Evolutionary conservation across 2,329 filamentous ascomycete genomes (phyloP).

Genomic region (Orbilia brochopaga): DNA sequence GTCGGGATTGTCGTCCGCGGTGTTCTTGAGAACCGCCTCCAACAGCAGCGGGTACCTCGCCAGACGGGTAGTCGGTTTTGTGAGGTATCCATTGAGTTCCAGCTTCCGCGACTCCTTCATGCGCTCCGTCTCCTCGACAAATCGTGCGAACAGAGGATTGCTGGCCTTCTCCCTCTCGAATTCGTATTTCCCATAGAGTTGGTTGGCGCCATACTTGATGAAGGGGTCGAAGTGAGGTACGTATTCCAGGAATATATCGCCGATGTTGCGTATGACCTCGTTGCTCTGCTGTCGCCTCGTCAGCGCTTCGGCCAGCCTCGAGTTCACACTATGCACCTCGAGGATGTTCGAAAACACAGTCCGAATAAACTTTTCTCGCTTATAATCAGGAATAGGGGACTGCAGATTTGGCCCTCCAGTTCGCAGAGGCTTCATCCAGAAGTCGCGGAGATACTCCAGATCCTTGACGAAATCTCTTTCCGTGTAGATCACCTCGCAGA

Average conservation of each 20-base stretch:
- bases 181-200: slow-evolving; percentile 95
- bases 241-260: slow-evolving; percentile 91
- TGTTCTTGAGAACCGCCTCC: slow-evolving; percentile 90
- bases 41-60: slow-evolving; percentile 91
- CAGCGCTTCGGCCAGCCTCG: slow-evolving; percentile 81
- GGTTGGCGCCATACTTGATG: slow-evolving; percentile 93
- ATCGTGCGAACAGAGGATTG: slow-evolving; percentile 83
- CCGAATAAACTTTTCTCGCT: slow-evolving; percentile 86
- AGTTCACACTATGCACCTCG: slow-evolving; percentile 92
- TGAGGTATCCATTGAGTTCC: slow-evolving; percentile 95
- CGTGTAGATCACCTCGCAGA: slow-evolving; percentile 98
- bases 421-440: slow-evolving; percentile 93
- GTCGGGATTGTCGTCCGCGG: slow-evolving; percentile 84
- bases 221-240: slow-evolving; percentile 94
- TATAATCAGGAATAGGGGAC: slow-evolving; percentile 86
- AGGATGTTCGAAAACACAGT: slow-evolving; percentile 96
- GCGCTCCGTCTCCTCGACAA: slow-evolving; percentile 94
- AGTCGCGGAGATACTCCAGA: slow-evolving; percentile 93
- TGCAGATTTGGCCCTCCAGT: slow-evolving; percentile 68
- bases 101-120: slow-evolving; percentile 96
- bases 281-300: slow-evolving; percentile 89
- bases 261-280: slow-evolving; percentile 85
- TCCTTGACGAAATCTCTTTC: slow-evolving; percentile 99
- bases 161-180: slow-evolving; percentile 93
- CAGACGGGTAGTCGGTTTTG: slow-evolving; percentile 93